Percentiles rank a stretch among this genome's conserved stretches.
Conservation (phyloP, 2,329 filamentous ascomycete genomes). For the Botrytis aclada region DNA sequence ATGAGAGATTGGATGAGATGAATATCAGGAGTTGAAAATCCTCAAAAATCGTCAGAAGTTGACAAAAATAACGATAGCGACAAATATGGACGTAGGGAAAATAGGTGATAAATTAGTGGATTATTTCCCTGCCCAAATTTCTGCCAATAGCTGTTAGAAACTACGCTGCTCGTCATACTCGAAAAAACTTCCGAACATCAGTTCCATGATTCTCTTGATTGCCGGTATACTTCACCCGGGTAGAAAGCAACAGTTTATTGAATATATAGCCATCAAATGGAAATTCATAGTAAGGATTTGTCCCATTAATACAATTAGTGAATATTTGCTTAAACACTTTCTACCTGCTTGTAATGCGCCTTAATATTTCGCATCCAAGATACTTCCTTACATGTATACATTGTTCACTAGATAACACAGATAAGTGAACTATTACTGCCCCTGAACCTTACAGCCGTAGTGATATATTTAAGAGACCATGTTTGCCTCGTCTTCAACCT, state of each 20-base stretch:
- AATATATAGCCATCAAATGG: not conserved
- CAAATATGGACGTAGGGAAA: rapidly evolving
- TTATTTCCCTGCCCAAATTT: not conserved
- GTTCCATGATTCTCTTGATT: too few species aligned
- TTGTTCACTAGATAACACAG: not conserved
- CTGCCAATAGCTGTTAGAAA: not conserved
- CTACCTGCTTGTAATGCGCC: not conserved
- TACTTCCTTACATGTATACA: not conserved
- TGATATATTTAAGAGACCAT: not conserved
- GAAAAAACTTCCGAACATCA: too few species aligned
- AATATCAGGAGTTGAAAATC: not conserved
- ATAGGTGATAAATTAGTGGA: not conserved
- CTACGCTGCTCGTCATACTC: too few species aligned
- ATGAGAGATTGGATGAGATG: not conserved
- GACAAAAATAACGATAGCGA: not conserved
- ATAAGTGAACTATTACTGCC: not conserved
- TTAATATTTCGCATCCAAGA: not conserved
- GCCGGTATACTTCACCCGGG: not conserved
- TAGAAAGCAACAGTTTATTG: not conserved
- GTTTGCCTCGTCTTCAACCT: too few species aligned
- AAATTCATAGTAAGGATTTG: rapidly evolving
- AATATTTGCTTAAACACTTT: not conserved
- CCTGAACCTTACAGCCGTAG: not conserved
- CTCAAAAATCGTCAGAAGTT: not conserved
- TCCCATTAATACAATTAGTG: not conserved